Percentiles rank a stretch among this genome's conserved stretches.
phyloP scores from a whole-genome alignment of 495 filamentous ascomycete genomes.

The Evansstolkia leycettana region DNA sequence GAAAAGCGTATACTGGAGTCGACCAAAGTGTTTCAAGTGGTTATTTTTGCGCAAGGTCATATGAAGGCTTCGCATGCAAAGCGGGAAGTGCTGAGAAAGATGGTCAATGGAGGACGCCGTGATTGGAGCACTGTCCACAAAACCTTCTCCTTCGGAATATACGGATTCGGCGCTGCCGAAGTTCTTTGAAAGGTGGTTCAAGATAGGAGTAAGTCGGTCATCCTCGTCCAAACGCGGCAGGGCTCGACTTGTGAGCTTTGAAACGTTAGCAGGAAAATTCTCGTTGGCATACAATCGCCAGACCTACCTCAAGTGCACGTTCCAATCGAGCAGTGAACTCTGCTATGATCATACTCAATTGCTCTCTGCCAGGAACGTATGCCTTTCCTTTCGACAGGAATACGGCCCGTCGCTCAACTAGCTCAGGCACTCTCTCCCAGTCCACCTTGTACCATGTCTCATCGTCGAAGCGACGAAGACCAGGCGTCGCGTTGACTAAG shows the following conservation, averaged over 20 bases:
- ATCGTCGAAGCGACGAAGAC: slow-evolving; percentile 51
- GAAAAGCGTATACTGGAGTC: slow-evolving; percentile 93
- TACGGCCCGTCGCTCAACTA: slow-evolving; percentile 69
- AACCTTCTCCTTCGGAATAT: slow-evolving; percentile 48
- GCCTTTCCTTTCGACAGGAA: slow-evolving; percentile 73
- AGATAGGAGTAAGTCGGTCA: slow-evolving; percentile 85
- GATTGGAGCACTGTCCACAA: slow-evolving; percentile 55
- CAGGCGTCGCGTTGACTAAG: slow-evolving; percentile 39
- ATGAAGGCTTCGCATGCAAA: slow-evolving; percentile 91
- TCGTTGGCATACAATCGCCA: neutral
- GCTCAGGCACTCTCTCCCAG: slow-evolving; percentile 83
- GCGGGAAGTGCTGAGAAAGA: slow-evolving; percentile 78
- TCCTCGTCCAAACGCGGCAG: slow-evolving; percentile 93
- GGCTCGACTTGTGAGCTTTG: slow-evolving; percentile 70
- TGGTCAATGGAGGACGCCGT: slow-evolving; percentile 68
- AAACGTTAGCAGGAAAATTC: slow-evolving; percentile 8
- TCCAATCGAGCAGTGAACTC: slow-evolving; percentile 75
- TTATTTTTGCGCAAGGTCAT: slow-evolving; percentile 68
- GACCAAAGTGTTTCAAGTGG: slow-evolving; percentile 86
- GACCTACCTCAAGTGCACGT: slow-evolving; percentile 60
- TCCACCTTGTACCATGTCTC: slow-evolving; percentile 90
- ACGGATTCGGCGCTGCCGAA: slow-evolving; percentile 82
- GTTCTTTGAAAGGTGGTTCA: slow-evolving; percentile 82
- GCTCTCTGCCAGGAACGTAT: slow-evolving; percentile 79
- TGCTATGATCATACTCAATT: slow-evolving; percentile 74